A percentile compares a stretch with the other conserved stretches of the same genome.
Evolutionary conservation across 2,329 filamentous ascomycete genomes (phyloP).

Genomic region (Stemphylium vesicarium): DNA sequence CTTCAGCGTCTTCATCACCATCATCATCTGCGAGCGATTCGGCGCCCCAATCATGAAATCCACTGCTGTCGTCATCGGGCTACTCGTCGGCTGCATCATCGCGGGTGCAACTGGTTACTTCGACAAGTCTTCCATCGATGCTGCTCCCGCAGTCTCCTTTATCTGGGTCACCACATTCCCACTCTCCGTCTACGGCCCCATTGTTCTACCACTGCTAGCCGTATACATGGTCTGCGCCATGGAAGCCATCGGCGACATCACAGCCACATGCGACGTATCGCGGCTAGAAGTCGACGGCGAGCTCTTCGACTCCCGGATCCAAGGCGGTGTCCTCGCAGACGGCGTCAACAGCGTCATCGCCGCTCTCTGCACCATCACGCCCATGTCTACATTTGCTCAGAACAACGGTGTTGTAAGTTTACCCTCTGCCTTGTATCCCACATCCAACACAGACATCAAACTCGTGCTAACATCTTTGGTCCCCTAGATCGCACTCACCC

Average conservation of each 20-base stretch:
- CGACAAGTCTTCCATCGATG: slow-evolving; percentile 71
- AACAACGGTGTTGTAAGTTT: slow-evolving; percentile 56
- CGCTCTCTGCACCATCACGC: slow-evolving; percentile 78
- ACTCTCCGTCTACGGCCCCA: slow-evolving; percentile 72
- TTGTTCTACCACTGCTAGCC: slow-evolving; percentile 72
- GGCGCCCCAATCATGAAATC: slow-evolving; percentile 86
- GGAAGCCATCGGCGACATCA: slow-evolving; percentile 81
- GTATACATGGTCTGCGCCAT: slow-evolving; percentile 73
- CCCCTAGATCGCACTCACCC: slow-evolving; percentile 64
- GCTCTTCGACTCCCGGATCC: slow-evolving; percentile 76
- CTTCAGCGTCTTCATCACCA: slow-evolving; percentile 79
- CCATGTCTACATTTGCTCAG: slow-evolving; percentile 66
- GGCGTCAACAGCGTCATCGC: slow-evolving; percentile 77
- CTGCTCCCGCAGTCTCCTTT: slow-evolving; percentile 74
- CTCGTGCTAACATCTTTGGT: no score
- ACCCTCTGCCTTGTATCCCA: no score
- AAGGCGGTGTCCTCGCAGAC: slow-evolving; percentile 79
- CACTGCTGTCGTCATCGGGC: slow-evolving; percentile 74
- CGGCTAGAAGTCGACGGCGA: slow-evolving; percentile 74
- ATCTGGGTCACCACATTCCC: slow-evolving; percentile 82
- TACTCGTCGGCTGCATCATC: slow-evolving; percentile 79
- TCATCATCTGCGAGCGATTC: slow-evolving; percentile 81
- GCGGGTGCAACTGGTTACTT: slow-evolving; percentile 81
- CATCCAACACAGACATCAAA: no score
- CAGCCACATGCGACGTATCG: slow-evolving; percentile 81